Conservation (phyloP, 306 rosid species). For the Fragaria iinumae region DNA sequence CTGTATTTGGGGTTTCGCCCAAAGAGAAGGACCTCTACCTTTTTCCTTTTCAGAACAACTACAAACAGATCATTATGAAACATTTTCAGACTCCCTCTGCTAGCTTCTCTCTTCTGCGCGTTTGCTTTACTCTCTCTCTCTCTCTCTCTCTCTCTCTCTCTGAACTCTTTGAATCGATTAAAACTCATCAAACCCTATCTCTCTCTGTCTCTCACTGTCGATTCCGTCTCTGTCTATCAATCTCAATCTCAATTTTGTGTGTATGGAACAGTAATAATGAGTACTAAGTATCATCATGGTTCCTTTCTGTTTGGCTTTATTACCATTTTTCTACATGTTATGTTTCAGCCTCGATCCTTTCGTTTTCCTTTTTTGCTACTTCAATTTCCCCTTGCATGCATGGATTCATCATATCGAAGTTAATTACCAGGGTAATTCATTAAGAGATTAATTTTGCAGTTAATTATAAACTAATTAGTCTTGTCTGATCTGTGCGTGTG, state of each 20-base stretch:
- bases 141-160: not conserved
- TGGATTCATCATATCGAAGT: not conserved
- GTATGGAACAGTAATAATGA: not conserved
- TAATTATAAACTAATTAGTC: not conserved
- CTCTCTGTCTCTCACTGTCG: conserved; percentile 6
- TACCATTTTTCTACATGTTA: not conserved
- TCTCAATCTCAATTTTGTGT: not conserved
- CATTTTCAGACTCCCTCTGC: conserved; percentile 35
- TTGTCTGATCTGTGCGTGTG: not conserved
- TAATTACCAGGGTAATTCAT: not conserved
- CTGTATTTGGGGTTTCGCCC: conserved; percentile 79
- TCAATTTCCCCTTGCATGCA: not conserved
- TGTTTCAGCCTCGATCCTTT: not conserved
- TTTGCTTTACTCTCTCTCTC: not conserved
- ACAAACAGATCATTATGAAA: conserved; percentile 41
- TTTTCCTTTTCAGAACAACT: conserved; percentile 69
- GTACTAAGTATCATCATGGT: not conserved
- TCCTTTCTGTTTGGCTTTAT: conserved; percentile 5
- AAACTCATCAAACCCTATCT: not conserved
- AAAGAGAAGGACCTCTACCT: conserved; percentile 41
- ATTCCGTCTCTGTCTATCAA: not conserved
- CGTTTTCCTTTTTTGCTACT: not conserved
- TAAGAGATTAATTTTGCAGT: not conserved
- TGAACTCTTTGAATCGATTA: conserved; percentile 1
- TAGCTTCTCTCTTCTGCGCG: conserved; percentile 2